Evolutionary conservation across 176 grass and related monocot species (phyloP).

Genomic region (Poa annua): DNA sequence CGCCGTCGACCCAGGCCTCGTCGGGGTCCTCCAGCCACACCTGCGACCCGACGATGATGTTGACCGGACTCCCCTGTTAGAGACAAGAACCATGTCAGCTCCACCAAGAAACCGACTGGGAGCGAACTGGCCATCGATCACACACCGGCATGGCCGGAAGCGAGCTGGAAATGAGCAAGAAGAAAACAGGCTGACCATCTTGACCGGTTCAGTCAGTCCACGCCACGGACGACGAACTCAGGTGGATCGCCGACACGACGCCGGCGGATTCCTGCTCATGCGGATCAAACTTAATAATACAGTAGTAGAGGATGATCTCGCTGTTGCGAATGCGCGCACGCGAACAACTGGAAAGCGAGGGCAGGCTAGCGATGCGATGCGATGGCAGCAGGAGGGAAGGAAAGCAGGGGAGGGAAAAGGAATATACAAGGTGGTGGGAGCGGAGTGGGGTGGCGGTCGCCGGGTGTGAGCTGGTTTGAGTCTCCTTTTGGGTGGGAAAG

Average conservation of each 20-base stretch:
- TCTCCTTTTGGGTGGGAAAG: constrained; percentile 36
- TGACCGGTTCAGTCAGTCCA: background rate
- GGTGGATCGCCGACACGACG: constrained; percentile 22
- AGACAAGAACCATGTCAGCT: constrained; percentile 18
- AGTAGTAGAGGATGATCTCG: background rate
- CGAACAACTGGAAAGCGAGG: constrained; percentile 44
- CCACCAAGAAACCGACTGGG: background rate
- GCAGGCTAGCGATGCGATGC: constrained; percentile 9
- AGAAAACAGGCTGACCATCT: constrained; percentile 1
- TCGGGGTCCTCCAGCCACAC: constrained; percentile 86
- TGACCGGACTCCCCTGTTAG: constrained; percentile 82
- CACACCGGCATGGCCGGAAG: too few relatives aligned
- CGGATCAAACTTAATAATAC: constrained; percentile 8
- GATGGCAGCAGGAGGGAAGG: constrained; percentile 24
- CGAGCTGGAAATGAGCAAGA: too few relatives aligned
- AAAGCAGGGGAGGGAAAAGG: constrained; percentile 47
- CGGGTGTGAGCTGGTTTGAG: constrained; percentile 43
- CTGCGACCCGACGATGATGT: constrained; percentile 92
- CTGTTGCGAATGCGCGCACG: background rate
- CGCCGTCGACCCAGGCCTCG: constrained; percentile 77
- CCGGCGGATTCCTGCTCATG: constrained; percentile 15
- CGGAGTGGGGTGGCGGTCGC: constrained; percentile 53
- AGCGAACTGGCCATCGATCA: background rate
- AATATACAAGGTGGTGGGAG: constrained; percentile 54
- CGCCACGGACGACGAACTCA: background rate